Base-by-base conservation (phyloP, 148 eudicot genomes). In the Fallopia convolvulus region DNA sequence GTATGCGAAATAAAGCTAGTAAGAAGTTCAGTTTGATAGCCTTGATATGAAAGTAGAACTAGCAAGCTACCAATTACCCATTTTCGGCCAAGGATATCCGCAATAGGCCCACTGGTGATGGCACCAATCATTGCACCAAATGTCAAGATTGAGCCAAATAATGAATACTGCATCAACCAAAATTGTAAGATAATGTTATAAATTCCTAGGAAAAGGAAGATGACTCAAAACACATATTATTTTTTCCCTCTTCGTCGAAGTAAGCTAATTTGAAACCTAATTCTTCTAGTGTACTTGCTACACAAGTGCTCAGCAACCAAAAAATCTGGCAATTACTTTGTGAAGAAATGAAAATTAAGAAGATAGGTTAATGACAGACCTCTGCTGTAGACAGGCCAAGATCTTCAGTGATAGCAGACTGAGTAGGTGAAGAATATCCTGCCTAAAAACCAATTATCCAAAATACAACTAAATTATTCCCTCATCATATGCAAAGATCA, bases 61-160 rank as follows among this genome's bases (percentile, higher is more conserved):
- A 44, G 33, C 41, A 3, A 70, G 44, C 73, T 70, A 33, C 36
- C 53, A 46, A 44, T 82, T 89, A 94, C 97, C 91, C 94, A 88
- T 94, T 92, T 94, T 33, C 99, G 93, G 5, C 99, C 99, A 18
- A 88, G 20, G 20, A 82, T 81, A 83, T 94, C 99, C 23, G 97
- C 97, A 46, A 92, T 88, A 6, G 89, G 87, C 50, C 99, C 99
- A 77, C 97, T 89, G 26, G 94, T 92, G 47, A 94, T 90, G 46
- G 99, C 99, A 13, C 97, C 99, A 71, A 92, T 77, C 97, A 94
- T 94, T 30, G 99, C 99, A 18, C 99, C 99, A 77, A 94, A 85
- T 40, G 97, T 90, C 77, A 94, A 76, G 63, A 94, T 86, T 15
- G 99, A 94, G 58, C 97, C 99, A 71, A 94, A 92, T 78, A 92